phyloP scores from a whole-genome alignment of 257 asterid species.

The Capsicum pubescens region DNA sequence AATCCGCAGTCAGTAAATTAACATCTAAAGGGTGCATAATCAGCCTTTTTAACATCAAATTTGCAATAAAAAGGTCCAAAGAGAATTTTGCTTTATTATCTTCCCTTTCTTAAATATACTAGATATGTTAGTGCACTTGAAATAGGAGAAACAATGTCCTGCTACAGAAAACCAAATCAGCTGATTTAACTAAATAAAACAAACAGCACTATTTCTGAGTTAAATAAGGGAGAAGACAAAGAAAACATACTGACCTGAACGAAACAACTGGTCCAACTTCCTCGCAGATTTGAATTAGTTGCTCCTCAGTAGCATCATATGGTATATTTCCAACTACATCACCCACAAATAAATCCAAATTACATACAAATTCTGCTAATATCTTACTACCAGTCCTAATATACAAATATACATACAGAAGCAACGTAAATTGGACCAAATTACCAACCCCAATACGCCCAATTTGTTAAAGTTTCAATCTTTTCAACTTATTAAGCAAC shows the following conservation, averaged over 20 bases:
- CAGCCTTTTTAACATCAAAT: not conserved
- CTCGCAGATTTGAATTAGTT: constrained; percentile 89
- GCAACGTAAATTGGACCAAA: not conserved
- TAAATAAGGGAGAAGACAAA: not conserved
- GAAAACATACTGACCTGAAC: constrained; percentile 69
- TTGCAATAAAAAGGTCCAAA: not conserved
- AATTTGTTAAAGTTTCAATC: not conserved
- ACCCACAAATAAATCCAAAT: constrained; percentile 26
- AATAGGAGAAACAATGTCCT: not conserved
- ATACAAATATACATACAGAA: not conserved
- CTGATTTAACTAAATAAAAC: not conserved
- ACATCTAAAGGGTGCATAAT: not conserved
- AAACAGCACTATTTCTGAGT: not conserved
- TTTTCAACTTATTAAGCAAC: not conserved
- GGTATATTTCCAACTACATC: constrained; percentile 92
- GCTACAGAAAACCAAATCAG: not conserved
- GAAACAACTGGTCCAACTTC: constrained; percentile 98
- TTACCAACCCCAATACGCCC: not conserved
- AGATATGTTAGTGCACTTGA: not conserved
- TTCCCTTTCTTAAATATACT: not conserved
- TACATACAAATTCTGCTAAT: not conserved
- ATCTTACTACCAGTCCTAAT: not conserved
- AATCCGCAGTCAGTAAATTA: not conserved
- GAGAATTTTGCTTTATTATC: not conserved
- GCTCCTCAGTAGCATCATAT: constrained; percentile 95